These are phyloP conservation scores for Nakaseomyces kungkrabaensis DNA, from an alignment of 1,139 yeast species.

Conservation along the genomic window DNA sequence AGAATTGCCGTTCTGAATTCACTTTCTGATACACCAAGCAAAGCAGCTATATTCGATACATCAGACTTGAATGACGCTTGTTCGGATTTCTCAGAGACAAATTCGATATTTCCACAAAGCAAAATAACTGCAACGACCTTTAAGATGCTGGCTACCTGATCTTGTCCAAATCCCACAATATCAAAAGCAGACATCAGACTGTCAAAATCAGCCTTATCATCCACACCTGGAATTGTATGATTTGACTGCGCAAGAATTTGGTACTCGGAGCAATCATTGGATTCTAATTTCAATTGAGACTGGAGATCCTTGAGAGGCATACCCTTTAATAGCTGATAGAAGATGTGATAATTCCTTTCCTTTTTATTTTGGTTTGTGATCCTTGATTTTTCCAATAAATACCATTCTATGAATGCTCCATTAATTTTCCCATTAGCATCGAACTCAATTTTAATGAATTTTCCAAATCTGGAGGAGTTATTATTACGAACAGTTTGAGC, in stretches of 20 bases:
- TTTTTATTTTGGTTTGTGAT: slow-evolving; percentile 67
- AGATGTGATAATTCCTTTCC: slow-evolving; percentile 88
- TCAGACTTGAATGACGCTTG: slow-evolving; percentile 67
- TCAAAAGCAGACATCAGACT: slow-evolving; percentile 55
- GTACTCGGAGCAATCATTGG: slow-evolving; percentile 29
- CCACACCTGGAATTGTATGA: slow-evolving; percentile 52
- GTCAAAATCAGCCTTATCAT: slow-evolving; percentile 62
- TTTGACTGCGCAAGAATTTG: slow-evolving; percentile 52
- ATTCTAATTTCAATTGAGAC: slow-evolving; percentile 37
- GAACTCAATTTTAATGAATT: slow-evolving; percentile 83
- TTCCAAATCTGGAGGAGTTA: slow-evolving; percentile 95
- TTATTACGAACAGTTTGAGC: slow-evolving; percentile 92
- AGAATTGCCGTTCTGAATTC: slow-evolving; percentile 52
- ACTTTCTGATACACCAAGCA: slow-evolving; percentile 54
- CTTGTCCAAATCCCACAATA: slow-evolving; percentile 57
- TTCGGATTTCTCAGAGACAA: slow-evolving; percentile 61
- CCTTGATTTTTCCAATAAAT: slow-evolving; percentile 84
- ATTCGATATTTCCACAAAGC: slow-evolving; percentile 77
- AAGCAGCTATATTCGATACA: slow-evolving; percentile 44
- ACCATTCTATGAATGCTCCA: slow-evolving; percentile 94
- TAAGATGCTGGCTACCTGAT: slow-evolving; percentile 52
- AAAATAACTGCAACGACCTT: slow-evolving; percentile 65
- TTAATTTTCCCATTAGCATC: slow-evolving; percentile 52
- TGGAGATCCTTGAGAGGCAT: slow-evolving; percentile 40
- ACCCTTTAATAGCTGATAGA: slow-evolving; percentile 77